Base-by-base conservation (phyloP, 805 yeast species). In the Yamadazyma insecticola region DNA sequence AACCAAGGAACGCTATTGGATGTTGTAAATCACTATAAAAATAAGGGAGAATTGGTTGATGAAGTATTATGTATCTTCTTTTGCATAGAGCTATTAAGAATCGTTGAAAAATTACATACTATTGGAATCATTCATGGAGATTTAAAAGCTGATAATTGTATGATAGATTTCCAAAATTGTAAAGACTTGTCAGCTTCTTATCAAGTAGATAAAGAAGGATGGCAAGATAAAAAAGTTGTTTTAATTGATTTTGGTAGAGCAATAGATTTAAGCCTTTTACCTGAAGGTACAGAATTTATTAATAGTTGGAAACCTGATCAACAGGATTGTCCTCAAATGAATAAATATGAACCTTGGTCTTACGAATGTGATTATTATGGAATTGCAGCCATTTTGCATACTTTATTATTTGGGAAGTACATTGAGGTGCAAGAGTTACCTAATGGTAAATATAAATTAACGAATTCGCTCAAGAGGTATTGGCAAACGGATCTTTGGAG, bases 321-420 rank as follows among this genome's bases (percentile, higher is more conserved):
- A 33, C 83, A 75, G 40, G 94, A 83, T 43, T 85, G 94, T 48
- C 74, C 75, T 4, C 86, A 81, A 44, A 75, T 84, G 77, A 60
- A 75, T 32, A 54, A 69, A 3, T 61, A 70, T 4, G 47, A 63
- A 30, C 71, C 81, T 0, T 88, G 95, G 94, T 72, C 74, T 2
- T 84, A 70, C 47, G 87, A 88, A 49, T 78, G 81, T 3, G 97
- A 88, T 56, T 86, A 86, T 50, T 82, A 72, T 51, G 96, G 96
- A 0, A 40, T 85, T 13, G 96, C 96, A 0, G 72, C 77, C 20
- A 72, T 83, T 0, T 60, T 86, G 2, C 90, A 87, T 46, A 69
- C 78, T 0, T 57, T 88, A 68, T 59, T 88, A 12, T 87, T 78
- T 61, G 94, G 94, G 0, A 61, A 67, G 10, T 68, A 70, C 33